Percentiles rank a stretch among this genome's conserved stretches.
These are phyloP conservation scores for Gossypium schwendimanii DNA, from an alignment of 441 rosid genomes.

Conservation along the genomic window DNA sequence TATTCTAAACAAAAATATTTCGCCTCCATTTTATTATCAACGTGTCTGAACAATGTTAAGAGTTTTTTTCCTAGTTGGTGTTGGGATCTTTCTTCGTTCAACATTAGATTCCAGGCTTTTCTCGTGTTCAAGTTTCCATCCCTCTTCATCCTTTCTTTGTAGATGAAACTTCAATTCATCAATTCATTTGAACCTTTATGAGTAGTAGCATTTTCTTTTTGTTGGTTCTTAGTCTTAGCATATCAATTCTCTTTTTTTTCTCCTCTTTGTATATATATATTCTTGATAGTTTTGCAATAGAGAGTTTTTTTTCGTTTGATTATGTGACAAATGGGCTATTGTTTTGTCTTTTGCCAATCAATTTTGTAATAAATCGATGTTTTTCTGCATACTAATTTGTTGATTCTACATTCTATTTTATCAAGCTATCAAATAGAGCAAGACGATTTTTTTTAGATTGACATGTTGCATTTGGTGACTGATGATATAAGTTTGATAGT, in stretches of 20 bases:
- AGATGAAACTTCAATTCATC: not conserved
- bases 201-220: not conserved
- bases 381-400: not conserved
- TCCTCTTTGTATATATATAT: no score
- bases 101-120: not conserved
- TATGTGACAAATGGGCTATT: not conserved
- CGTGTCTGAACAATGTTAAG: not conserved
- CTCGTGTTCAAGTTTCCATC: not conserved
- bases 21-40: not conserved
- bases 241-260: not conserved
- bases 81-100: not conserved
- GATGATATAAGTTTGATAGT: not conserved
- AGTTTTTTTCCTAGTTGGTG: no score
- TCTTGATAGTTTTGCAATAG: not conserved
- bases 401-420: not conserved
- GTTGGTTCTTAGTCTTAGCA: not conserved
- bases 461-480: not conserved
- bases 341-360: not conserved
- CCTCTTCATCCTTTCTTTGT: not conserved
- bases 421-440: not conserved
- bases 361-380: not conserved
- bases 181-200: not conserved
- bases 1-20: no score
- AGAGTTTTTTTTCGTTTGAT: not conserved
- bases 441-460: constrained; percentile 7